Evolutionary conservation across 2,329 filamentous ascomycete species (phyloP), one percentile per base, ranked within the genome.

Genomic region (Aspergillus oerlinghausenensis): DNA sequence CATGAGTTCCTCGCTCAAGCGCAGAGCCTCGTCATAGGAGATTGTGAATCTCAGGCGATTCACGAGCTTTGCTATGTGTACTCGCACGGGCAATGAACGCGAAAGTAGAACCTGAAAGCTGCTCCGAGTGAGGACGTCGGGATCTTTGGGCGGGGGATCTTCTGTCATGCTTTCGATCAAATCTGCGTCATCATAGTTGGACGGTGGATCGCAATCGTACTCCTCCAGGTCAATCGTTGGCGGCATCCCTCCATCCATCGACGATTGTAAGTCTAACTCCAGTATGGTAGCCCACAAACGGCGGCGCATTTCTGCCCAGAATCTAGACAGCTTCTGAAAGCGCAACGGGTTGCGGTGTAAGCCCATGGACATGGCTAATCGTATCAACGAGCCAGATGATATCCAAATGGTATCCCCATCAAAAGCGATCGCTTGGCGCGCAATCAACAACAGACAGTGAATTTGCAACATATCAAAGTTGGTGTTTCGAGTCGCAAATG

Each of bases 251-350:
- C 67, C 63, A 40, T 73, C 68, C 6, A 75, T 57, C 1, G 73
- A 70, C 1, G 71, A 67, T 54, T 74, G 71, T 21, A 78, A 56
- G 50, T 75, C 73, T 28, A 77, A 59, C 57, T 79, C 75, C 10
- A 78, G 55, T 8, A 78, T 71, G 0, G 76, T 77, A n/a, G 71
- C 68, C 77, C 77, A 79, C 3, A 79, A 54, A n/a, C 76, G 69
- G 19, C 76, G 71, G 17, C 75, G 73, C 67, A 79, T 75, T 55
- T 80, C 77, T 0, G 59, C 63, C 80, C 55, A 79, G 70, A 63
- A 78, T 1, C 60, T 55, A 3, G 68, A 67, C 47, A 75, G 70
- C 21, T 72, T 70, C 1, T 63, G 60, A 19, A 75, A 71, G 3
- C 65, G 64, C 7, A 63, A 59, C 8, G 75, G 74, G 49, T 76